Evolutionary conservation across 495 filamentous ascomycete genomes (phyloP), one percentile per base, ranked within the genome.

Genomic region (Trichoderma virens): DNA sequence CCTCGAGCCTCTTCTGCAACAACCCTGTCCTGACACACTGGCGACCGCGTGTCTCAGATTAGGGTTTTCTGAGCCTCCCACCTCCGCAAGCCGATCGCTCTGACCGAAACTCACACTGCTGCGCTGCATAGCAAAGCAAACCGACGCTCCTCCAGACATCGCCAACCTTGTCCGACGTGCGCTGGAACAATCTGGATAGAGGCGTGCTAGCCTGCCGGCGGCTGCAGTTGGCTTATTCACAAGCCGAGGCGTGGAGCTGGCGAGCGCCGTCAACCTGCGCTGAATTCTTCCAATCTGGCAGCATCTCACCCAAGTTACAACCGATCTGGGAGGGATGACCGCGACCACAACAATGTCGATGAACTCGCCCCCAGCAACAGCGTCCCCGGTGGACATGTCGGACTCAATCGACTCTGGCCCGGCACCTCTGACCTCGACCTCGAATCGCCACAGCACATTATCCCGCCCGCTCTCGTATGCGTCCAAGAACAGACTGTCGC

Each of bases 381-480:
- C 80, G 67, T 78, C 82, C 70, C 79, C 84, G 63, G 79, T 78
- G 67, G 74, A 81, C 69, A 30, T 31, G 32, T 69, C 81, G 59
- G 85, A 80, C 73, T 74, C 82, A 64, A 83, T 81, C 67, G 79
- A 82, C 68, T 80, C 87, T 60, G 68, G 84, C 62, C 76, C 89
- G 65, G 80, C 88, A 39, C 85, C 87, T 18, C 75, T 89, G 59
- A 90, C 88, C 30, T 80, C 82, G 60, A 74, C 79, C 41, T 80
- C 85, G 27, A 64, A 73, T 47, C 86, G 82, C 68, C 80, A 83
- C 67, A 80, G 83, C 62, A 82, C 78, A 56, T 73, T 84, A 61
- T 85, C 86, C 69, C 83, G 88, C 65, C 86, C 87, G 62, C 85
- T 86, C 67, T 88, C 89, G 62, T 84, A 85, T 75, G 86, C 86